These are phyloP conservation scores for Metschnikowia amazonensis DNA, from an alignment of 805 yeast genomes.

Conservation along the genomic window DNA sequence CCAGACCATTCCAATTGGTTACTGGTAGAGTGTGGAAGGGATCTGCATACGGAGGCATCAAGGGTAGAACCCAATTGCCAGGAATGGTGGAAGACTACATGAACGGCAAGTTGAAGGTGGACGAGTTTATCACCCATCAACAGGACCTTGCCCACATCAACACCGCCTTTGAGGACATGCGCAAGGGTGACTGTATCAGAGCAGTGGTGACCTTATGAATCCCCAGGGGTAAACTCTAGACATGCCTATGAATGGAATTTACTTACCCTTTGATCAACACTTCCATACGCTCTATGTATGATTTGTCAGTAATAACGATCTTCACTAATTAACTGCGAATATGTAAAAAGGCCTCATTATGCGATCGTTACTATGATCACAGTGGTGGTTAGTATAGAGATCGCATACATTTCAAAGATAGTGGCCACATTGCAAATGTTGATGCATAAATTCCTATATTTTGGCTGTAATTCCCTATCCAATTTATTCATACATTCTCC, in stretches of 20 bases:
- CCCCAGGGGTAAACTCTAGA: slow-evolving; percentile 11
- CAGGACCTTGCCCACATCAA: slow-evolving; percentile 75
- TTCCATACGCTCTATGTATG: no score
- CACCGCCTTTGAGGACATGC: slow-evolving; percentile 91
- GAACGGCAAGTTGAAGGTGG: slow-evolving; percentile 78
- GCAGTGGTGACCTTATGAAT: slow-evolving; percentile 63
- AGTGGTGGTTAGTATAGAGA: no score
- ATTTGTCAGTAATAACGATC: neutral
- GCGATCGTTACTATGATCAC: no score
- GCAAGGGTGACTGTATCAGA: slow-evolving; percentile 88
- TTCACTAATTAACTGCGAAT: no score
- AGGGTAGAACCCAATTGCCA: slow-evolving; percentile 95
- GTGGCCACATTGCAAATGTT: no score
- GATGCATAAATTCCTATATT: no score
- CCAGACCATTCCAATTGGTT: slow-evolving; percentile 98
- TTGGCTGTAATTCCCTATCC: no score
- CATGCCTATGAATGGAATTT: neutral
- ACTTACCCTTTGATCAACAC: slow-evolving; percentile 1
- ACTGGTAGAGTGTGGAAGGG: slow-evolving; percentile 99
- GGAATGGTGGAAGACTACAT: slow-evolving; percentile 82
- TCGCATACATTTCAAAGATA: no score
- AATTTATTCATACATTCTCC: no score
- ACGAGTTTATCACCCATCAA: slow-evolving; percentile 92
- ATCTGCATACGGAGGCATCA: slow-evolving; percentile 99
- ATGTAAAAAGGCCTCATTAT: no score